Evolutionary conservation across 2,329 filamentous ascomycete species (phyloP), one percentile per base, ranked within the genome.

Genomic region (Thelonectria olida): DNA sequence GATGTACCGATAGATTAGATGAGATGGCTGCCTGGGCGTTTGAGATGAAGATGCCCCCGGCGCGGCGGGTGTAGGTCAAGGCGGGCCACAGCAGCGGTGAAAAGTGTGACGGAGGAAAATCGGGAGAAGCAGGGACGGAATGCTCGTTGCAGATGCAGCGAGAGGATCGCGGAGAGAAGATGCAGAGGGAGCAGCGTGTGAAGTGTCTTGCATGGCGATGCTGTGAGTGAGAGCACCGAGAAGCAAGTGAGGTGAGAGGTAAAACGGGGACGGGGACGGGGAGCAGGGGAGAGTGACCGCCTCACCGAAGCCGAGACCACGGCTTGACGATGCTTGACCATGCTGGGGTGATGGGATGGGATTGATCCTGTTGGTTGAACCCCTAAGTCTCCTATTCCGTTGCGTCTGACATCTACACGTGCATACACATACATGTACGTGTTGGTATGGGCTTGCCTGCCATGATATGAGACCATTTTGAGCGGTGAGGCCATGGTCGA

Each of bases 11-110:
- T 44, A 17, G 7, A 38, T 25, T 54, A 27, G 6, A 31, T 12
- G 28, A 49, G 25, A 28, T 44, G 23, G 7, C 17, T 22, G 36
- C 31, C 52, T 50, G 39, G 13, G 23, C 13, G n/a, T n/a, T n/a
- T n/a, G n/a, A n/a, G n/a, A n/a, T 45, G 15, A 25, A 53, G 28
- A 53, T 59, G 23, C 13, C 34, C n/a, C 45, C 49, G 23, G 25
- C 44, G 25, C n/a, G n/a, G n/a, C n/a, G n/a, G n/a, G 23, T n/a
- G 9, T 10, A 36, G 34, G 27, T 50, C n/a, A 41, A n/a, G n/a
- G n/a, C n/a, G n/a, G n/a, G n/a, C n/a, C n/a, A n/a, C n/a, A 42
- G 62, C 55, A 45, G 66, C 68, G 66, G 68, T 71, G 62, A 71
- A 65, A 66, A 12, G 39, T 60, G 19, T 17, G 4, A 22, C 13